Base-by-base conservation (phyloP, 2,329 filamentous ascomycete genomes). In the Monilinia polystroma region DNA sequence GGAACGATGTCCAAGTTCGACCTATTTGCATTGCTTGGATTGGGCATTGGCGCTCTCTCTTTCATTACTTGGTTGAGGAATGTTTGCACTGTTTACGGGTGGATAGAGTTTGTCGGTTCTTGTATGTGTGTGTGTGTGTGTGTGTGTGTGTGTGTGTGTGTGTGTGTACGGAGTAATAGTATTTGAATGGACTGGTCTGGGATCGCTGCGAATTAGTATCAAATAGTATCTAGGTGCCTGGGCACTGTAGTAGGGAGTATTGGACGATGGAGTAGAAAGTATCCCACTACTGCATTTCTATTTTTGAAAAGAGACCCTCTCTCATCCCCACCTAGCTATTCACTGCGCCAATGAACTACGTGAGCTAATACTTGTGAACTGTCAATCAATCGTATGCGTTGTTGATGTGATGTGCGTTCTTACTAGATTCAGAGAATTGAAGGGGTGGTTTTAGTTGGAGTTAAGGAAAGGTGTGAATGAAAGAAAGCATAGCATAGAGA, bases 311-410 rank as follows among this genome's bases (percentile, higher is more conserved):
- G 32, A 59, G 18, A 51, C 35, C 32, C 47, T 35, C 60, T 29
- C 20, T 54, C 32, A 18, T 32, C 59, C 59, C 29, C 59, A 41
- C 45, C 32, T 38, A 54, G 5, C 38, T 11, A 41, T 3, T 32
- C 26, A 18, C 60, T 41, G 32, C 35, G 60, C 60, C 47, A 32
- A 63, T 52, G 32, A 23, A 32, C 32, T 63, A 55, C 47, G 38
- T 43, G 47, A 41, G 14, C 41, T 14, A 45, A 10, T 41, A 53
- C 38, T 41, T 63, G 14, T 52, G 47, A n/a, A 51, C 32, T 63
- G 56, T 23, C 41, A 32, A 35, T 35, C 32, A 35, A 35, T 35
- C 7, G 32, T 8, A 35, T 35, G 32, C 32, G 32, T 35, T 35
- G 32, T 35, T 35, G 32, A 35, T 35, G 32, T 8, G 32, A 35